Evolutionary conservation across 148 eudicot genomes (phyloP), one percentile per base, ranked within the genome.

Genomic region (Pouteria glomerata): DNA sequence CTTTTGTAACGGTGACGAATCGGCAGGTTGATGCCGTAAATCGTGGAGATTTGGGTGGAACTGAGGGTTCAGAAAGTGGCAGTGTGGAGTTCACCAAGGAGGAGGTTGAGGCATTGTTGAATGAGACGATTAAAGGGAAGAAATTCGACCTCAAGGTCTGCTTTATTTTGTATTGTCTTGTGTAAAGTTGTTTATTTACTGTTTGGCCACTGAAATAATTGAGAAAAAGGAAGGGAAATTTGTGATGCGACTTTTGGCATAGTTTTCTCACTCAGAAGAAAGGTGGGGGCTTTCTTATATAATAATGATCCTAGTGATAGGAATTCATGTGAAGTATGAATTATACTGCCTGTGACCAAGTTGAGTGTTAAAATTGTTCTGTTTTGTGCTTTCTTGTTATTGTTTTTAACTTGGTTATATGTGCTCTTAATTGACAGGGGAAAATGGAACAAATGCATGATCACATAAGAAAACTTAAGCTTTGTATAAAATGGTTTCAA

Each of bases 401-500:
- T 35, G 33, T 26, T 18, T 55, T 23, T 74, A n/a, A 8, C 51
- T 51, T 41, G 31, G 15, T 42, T 55, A 41, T 7, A 41, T 13
- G 15, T 63, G 35, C 27, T 63, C 26, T 12, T 23, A 63, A 66
- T 63, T 71, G 27, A 60, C 61, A 90, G 96, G 90, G 84, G 18
- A 87, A 88, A 68, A 57, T 82, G 84, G 88, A 84, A 66, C 90
- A 86, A 77, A 72, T 79, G 79, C 58, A 78, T 21, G 92, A 85
- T 61, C 72, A 71, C 29, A 84, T 79, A 59, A 85, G 80, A 74
- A 84, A 64, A 69, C 79, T 87, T 24, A 81, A 79, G 84, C 81
- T 78, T 35, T 89, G 95, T 50, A 45, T 89, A 42, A 85, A 77
- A 51, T 89, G 95, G 92, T 86, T 84, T 77, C 96, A 84, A 84